phyloP scores from a whole-genome alignment of 2,329 filamentous ascomycete species.

The Colletotrichum destructivum region DNA sequence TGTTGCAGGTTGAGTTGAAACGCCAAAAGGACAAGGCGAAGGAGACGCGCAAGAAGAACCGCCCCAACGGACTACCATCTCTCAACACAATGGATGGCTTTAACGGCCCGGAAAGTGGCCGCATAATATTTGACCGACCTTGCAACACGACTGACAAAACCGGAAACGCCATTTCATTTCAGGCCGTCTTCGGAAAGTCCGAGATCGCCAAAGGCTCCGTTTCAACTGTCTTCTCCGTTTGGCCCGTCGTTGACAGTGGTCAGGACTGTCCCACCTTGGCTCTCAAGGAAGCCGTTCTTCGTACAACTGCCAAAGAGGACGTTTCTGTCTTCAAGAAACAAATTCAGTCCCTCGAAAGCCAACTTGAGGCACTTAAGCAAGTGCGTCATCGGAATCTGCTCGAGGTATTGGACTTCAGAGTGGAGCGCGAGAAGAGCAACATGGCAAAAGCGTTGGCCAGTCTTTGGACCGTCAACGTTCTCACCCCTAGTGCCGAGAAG shows the following conservation, averaged over 20 bases:
- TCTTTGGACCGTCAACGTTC: constrained; percentile 80
- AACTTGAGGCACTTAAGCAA: constrained; percentile 82
- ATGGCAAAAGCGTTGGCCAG: constrained; percentile 53
- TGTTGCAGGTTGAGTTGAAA: constrained; percentile 81
- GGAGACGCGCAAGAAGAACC: constrained; percentile 75
- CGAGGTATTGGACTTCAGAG: constrained; percentile 86
- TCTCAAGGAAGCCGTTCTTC: constrained; percentile 79
- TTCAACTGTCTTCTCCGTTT: constrained; percentile 80
- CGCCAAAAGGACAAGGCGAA: constrained; percentile 76
- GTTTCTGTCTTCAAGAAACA: constrained; percentile 79
- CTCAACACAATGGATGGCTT: constrained; percentile 51
- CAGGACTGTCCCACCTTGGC: constrained; percentile 76
- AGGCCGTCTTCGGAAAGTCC: constrained; percentile 78
- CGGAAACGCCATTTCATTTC: constrained; percentile 77
- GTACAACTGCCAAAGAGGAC: constrained; percentile 72
- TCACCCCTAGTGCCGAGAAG: constrained; percentile 84
- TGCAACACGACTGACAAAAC: constrained; percentile 75
- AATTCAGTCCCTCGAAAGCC: constrained; percentile 81
- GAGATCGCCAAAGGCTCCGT: constrained; percentile 76
- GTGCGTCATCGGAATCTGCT: constrained; percentile 84
- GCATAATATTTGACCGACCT: constrained; percentile 76
- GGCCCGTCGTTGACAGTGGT: constrained; percentile 73
- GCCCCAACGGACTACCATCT: constrained; percentile 59
- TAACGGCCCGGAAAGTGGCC: constrained; percentile 51
- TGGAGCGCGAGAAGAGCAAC: constrained; percentile 68